These are phyloP conservation scores for Porogramme epimiltina DNA, from an alignment of 1,284 basidiomycete species.

Conservation along the genomic window DNA sequence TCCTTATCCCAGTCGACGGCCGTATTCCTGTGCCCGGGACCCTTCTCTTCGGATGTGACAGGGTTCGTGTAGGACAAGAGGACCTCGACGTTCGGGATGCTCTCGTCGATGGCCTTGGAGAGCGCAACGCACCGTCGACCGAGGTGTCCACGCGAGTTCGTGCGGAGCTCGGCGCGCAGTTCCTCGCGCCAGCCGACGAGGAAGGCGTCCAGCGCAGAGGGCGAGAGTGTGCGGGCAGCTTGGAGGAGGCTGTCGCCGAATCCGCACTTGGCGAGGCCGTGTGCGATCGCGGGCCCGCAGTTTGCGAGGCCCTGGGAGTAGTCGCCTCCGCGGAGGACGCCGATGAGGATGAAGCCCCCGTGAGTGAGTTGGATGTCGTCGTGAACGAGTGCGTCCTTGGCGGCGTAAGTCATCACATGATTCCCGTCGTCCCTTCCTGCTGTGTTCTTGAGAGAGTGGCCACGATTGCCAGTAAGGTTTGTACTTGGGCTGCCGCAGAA, in stretches of 20 bases:
- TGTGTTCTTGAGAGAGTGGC: conserved; percentile 60
- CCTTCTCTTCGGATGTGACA: conserved; percentile 66
- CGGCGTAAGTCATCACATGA: conserved; percentile 68
- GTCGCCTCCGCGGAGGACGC: conserved; percentile 87
- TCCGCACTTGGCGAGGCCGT: conserved; percentile 70
- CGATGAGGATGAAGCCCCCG: conserved; percentile 84
- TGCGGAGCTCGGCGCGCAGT: conserved; percentile 69
- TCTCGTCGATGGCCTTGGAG: conserved; percentile 59
- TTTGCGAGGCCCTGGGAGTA: conserved; percentile 74
- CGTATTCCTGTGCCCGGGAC: conserved; percentile 34
- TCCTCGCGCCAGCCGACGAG: conserved; percentile 65
- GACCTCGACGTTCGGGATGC: conserved; percentile 69
- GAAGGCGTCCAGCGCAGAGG: conserved; percentile 51
- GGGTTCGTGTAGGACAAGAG: conserved; percentile 79
- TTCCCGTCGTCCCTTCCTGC: conserved; percentile 75
- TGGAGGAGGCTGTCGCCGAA: conserved; percentile 70
- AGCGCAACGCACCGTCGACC: conserved; percentile 61
- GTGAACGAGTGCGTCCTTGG: conserved; percentile 52
- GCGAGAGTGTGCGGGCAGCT: conserved; percentile 54
- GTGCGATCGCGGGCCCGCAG: conserved; percentile 65
- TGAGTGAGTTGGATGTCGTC: conserved; percentile 63
- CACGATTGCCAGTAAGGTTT: conserved; percentile 69
- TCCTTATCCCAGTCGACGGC: conserved; percentile 58
- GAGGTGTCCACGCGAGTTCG: conserved; percentile 66
- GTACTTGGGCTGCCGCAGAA: conserved; percentile 59